phyloP scores from a whole-genome alignment of 2,329 filamentous ascomycete genomes.

The Sarocladiaceae sp. region DNA sequence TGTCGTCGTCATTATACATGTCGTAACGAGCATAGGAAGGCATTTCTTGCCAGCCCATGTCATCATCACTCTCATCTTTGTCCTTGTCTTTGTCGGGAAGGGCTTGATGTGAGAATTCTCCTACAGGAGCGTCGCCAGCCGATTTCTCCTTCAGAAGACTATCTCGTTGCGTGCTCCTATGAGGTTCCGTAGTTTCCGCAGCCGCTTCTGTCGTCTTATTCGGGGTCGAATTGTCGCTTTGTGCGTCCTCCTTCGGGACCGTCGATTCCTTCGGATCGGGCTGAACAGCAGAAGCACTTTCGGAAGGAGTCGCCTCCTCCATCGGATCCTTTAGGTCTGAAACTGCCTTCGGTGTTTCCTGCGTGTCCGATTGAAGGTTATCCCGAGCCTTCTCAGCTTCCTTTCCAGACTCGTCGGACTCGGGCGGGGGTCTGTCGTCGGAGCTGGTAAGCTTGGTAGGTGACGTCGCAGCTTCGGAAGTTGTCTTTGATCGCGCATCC shows the following conservation, averaged over 20 bases:
- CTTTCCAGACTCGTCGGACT: conserved; percentile 12
- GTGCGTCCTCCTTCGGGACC: not conserved
- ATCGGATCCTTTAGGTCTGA: not conserved
- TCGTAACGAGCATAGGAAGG: conserved; percentile 89
- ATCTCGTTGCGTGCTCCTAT: not conserved
- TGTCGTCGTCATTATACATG: conserved; percentile 92
- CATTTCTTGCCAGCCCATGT: conserved; percentile 89
- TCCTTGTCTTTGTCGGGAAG: conserved; percentile 55
- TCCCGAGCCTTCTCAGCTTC: not conserved
- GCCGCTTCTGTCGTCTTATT: not conserved
- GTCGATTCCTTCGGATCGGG: not conserved
- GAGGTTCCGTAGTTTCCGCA: conserved; percentile 18
- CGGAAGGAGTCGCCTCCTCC: not conserved
- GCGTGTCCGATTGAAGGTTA: not conserved
- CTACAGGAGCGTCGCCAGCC: conserved; percentile 36
- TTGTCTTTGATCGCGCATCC: conserved; percentile 25
- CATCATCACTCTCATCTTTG: conserved; percentile 50
- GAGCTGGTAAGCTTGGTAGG: conserved; percentile 12
- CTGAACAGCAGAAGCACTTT: not conserved
- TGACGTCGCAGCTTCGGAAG: conserved; percentile 12
- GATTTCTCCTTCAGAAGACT: conserved; percentile 30
- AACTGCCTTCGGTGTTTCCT: conserved; percentile 6
- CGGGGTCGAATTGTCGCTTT: not conserved
- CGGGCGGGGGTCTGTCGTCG: conserved; percentile 16
- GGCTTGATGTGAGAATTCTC: conserved; percentile 90